Base-by-base conservation (phyloP, 2,329 filamentous ascomycete genomes). In the Fusarium brevicatenulatum region DNA sequence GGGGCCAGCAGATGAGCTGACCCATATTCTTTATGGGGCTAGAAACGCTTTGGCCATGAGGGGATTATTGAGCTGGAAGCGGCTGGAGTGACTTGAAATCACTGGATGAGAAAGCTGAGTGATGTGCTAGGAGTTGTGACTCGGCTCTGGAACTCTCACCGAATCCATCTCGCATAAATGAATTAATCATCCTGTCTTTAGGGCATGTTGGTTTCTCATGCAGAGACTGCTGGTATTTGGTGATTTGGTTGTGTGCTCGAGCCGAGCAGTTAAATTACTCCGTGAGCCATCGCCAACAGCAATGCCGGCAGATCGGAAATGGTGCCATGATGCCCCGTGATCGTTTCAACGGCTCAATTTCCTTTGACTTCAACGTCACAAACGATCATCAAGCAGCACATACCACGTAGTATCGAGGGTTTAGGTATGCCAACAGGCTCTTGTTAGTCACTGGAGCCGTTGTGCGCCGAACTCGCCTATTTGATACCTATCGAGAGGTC, bases 1-100 rank as follows among this genome's bases (percentile, higher is more conserved):
- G 55, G 63, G 63, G 62, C 32, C 54, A 59, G 68, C n/a, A 66
- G 66, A 63, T 68, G 69, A 68, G 61, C 32, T 67, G 68, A 66
- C 40, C 68, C 69, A 64, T 68, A 58, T 40, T 40, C 53, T 53
- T 55, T 44, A 44, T 53, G 53, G 34, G 52, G 36, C 42, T 39
- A 52, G 56, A 47, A 59, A 64, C 58, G 70, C 70, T 71, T 68
- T 71, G 63, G 58, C 63, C 63, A 74, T 74, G 71, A 71, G 71
- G 71, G 52, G 55, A 72, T 74, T 73, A 64, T 59, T 56, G 61
- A 42, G 49, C 44, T 59, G 15, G 36, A 54, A 50, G 39, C 40
- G 42, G 50, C 49, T 50, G 15, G 18, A 39, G 23, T 39, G 34
- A 54, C 34, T 37, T 39, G 23, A 40, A 54, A n/a, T 36, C 49